A percentile compares a stretch with the other conserved stretches of the same genome.
Conservation (phyloP, 305 asterid species). For the Plantago coronopus region DNA sequence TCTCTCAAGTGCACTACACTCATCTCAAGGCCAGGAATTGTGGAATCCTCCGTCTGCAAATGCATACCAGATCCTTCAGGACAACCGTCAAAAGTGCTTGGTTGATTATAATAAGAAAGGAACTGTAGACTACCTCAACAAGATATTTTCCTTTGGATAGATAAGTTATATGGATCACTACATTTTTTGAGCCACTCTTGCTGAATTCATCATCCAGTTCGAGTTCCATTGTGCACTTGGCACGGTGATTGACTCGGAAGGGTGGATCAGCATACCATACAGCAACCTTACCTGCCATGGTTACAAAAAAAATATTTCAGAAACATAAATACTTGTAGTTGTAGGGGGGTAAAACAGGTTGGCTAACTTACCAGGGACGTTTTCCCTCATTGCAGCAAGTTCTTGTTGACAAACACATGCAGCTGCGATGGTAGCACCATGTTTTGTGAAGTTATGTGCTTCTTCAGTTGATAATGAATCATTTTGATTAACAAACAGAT, state of each 20-base stretch:
- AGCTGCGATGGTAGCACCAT: constrained; percentile 66
- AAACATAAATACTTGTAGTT: constrained; percentile 8
- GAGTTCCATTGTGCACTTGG: constrained; percentile 57
- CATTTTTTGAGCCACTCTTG: constrained; percentile 36
- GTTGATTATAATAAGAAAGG: constrained; percentile 17
- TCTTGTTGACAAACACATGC: constrained; percentile 74
- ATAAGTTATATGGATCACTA: constrained; percentile 45
- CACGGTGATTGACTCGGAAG: constrained; percentile 70
- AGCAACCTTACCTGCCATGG: constrained; percentile 52
- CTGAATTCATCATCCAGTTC: constrained; percentile 68
- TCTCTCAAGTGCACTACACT: constrained; percentile 47
- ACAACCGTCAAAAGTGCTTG: constrained; percentile 9
- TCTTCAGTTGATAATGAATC: constrained; percentile 38
- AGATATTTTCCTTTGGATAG: constrained; percentile 65
- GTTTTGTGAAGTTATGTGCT: constrained; percentile 42
- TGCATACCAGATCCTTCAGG: constrained; percentile 25
- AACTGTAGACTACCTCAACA: constrained; percentile 50
- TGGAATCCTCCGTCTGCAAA: constrained; percentile 55
- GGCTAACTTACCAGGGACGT: constrained; percentile 48
- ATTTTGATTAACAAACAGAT: constrained; percentile 51
- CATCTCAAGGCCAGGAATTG: constrained; percentile 50
- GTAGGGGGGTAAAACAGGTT: constrained; percentile 10
- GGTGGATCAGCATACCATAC: constrained; percentile 84
- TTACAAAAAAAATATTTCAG: constrained; percentile 25
- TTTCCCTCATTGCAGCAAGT: constrained; percentile 36